These are phyloP conservation scores for Allantophomopsis cytisporea DNA, from an alignment of 2,329 filamentous ascomycete species.

Conservation along the genomic window DNA sequence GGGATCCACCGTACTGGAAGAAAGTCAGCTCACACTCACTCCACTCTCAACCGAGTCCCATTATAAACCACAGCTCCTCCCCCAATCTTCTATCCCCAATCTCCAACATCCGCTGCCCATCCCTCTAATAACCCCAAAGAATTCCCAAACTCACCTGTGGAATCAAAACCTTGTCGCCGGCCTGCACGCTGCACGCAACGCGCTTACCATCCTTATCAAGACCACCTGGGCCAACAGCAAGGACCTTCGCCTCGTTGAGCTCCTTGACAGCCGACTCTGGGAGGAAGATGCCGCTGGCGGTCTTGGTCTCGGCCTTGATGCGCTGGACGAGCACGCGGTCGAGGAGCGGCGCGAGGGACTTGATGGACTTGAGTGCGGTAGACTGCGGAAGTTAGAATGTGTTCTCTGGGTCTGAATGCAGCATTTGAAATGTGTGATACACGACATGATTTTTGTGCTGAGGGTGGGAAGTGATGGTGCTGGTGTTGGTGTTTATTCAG, in stretches of 20 bases:
- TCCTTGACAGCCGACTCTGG: slow-evolving; percentile 96
- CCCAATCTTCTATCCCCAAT: no score
- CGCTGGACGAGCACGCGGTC: slow-evolving; percentile 98
- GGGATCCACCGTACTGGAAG: slow-evolving; percentile 73
- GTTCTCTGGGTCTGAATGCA: not conserved
- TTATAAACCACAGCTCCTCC: not conserved
- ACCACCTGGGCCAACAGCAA: slow-evolving; percentile 84
- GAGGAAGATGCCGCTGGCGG: slow-evolving; percentile 91
- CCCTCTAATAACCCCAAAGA: no score
- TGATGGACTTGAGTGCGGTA: slow-evolving; percentile 84
- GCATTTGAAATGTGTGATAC: not conserved
- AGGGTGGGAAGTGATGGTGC: no score
- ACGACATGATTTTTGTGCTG: no score
- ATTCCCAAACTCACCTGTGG: slow-evolving; percentile 55
- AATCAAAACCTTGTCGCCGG: slow-evolving; percentile 89
- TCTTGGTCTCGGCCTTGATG: slow-evolving; percentile 94
- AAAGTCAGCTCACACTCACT: slow-evolving; percentile 39
- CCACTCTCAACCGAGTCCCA: slow-evolving; percentile 34
- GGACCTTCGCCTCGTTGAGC: slow-evolving; percentile 91
- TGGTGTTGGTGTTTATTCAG: no score
- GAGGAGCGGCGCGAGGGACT: slow-evolving; percentile 85
- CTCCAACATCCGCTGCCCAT: no score
- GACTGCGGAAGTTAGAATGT: slow-evolving; percentile 25
- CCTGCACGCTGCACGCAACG: slow-evolving; percentile 65
- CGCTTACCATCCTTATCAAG: slow-evolving; percentile 84